A percentile compares a stretch with the other conserved stretches of the same genome.
Conservation (phyloP, 2,329 filamentous ascomycete species). For the Ascocoryne sarcoides region DNA sequence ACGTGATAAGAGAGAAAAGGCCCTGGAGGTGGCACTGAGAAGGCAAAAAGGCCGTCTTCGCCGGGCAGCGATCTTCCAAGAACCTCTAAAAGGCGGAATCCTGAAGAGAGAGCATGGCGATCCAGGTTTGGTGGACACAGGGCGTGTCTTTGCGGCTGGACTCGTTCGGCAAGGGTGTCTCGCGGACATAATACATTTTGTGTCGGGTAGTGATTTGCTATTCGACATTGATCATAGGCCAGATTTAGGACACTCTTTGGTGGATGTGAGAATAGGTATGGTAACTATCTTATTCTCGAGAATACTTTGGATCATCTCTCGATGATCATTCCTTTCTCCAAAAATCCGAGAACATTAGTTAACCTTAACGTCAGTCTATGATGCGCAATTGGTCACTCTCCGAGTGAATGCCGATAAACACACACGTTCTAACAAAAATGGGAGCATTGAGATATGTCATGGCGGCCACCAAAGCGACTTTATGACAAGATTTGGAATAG, state of each 20-base stretch:
- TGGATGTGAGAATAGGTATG: constrained; percentile 10
- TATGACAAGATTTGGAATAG: too few relatives aligned
- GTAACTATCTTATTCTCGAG: not conserved
- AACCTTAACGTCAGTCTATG: not conserved
- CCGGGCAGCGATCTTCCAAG: constrained; percentile 12
- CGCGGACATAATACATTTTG: too few relatives aligned
- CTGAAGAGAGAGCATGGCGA: constrained; percentile 16
- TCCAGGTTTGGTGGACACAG: constrained; percentile 4
- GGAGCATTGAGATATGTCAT: too few relatives aligned
- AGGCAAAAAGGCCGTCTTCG: constrained; percentile 16
- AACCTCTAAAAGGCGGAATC: constrained; percentile 16
- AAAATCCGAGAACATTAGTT: not conserved
- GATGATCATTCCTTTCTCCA: not conserved
- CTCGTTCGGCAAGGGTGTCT: constrained; percentile 11
- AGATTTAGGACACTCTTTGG: constrained; percentile 5
- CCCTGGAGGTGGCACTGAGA: constrained; percentile 2
- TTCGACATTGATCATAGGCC: constrained; percentile 11
- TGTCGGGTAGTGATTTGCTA: constrained; percentile 1
- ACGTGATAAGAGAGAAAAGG: constrained; percentile 32
- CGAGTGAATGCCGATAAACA: too few relatives aligned
- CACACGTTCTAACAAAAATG: too few relatives aligned
- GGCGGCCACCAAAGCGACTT: too few relatives aligned
- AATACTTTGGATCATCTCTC: not conserved
- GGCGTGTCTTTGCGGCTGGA: constrained; percentile 11
- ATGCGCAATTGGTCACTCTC: not conserved